Evolutionary conservation across 352 stramenopile genomes (phyloP).

Genomic region (Globisporangium camurandrum): DNA sequence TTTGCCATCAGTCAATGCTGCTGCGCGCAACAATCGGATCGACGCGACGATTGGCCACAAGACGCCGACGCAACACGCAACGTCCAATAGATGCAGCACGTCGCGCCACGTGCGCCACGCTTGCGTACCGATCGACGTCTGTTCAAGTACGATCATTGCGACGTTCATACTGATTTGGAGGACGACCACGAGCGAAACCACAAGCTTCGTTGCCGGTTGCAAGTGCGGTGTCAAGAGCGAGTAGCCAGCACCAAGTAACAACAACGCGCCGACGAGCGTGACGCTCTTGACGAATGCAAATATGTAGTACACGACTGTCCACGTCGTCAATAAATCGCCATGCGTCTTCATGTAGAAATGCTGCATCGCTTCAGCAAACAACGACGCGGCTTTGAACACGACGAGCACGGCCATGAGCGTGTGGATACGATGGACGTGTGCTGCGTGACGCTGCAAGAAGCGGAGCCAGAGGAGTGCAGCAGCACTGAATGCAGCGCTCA

Average conservation of each 20-base stretch:
- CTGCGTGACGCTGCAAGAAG: constrained; percentile 44
- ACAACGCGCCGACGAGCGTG: constrained; percentile 96
- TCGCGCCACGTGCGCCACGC: constrained; percentile 74
- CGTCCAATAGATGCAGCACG: constrained; percentile 93
- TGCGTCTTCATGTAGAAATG: constrained; percentile 95
- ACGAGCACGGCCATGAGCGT: constrained; percentile 94
- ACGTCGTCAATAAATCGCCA: constrained; percentile 89
- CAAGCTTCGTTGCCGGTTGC: constrained; percentile 89
- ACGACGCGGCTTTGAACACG: constrained; percentile 87
- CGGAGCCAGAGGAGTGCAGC: constrained; percentile 54
- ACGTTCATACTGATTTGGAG: constrained; percentile 94
- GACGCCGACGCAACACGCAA: constrained; percentile 95
- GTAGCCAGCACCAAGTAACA: constrained; percentile 97
- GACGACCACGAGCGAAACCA: constrained; percentile 90
- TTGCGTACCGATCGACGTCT: constrained; percentile 70
- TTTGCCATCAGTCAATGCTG: constrained; percentile 87
- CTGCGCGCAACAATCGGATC: constrained; percentile 75
- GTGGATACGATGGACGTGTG: constrained; percentile 90
- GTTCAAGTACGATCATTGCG: constrained; percentile 84
- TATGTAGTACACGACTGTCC: constrained; percentile 92
- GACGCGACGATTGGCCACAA: constrained; percentile 97
- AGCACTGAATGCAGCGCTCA: constrained; percentile 61
- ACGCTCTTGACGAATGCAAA: constrained; percentile 94
- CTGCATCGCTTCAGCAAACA: constrained; percentile 93
- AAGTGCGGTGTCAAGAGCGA: constrained; percentile 96